These are phyloP conservation scores for Xylogone sp. DNA, from an alignment of 2,329 filamentous ascomycete genomes.

Conservation along the genomic window DNA sequence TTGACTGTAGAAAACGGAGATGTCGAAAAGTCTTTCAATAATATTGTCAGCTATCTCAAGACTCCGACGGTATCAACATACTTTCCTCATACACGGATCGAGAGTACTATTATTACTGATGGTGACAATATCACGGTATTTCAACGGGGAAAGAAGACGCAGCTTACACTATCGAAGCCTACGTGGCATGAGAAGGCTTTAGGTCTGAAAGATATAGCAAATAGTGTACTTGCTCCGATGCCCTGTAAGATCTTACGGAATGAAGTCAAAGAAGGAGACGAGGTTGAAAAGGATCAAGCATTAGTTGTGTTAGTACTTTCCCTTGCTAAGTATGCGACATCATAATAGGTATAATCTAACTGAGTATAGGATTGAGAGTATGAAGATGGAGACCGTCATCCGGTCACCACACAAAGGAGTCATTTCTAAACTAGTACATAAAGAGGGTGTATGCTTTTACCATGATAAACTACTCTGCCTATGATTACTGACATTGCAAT, in stretches of 20 bases:
- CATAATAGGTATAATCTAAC: constrained; percentile 20
- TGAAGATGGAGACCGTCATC: constrained; percentile 89
- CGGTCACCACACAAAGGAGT: constrained; percentile 70
- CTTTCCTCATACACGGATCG: constrained; percentile 76
- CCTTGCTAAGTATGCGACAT: constrained; percentile 16
- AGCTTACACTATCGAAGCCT: constrained; percentile 56
- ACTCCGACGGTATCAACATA: constrained; percentile 60
- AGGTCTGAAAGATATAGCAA: constrained; percentile 73
- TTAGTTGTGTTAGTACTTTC: constrained; percentile 70
- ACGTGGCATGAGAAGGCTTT: constrained; percentile 85
- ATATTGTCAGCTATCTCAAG: constrained; percentile 44
- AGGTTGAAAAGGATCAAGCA: constrained; percentile 79
- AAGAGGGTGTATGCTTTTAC: constrained; percentile 61
- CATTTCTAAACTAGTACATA: constrained; percentile 69
- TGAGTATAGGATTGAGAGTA: constrained; percentile 65
- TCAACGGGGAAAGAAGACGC: constrained; percentile 60
- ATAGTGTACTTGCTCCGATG: constrained; percentile 90
- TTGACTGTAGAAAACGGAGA: constrained; percentile 44
- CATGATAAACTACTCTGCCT: constrained; percentile 4
- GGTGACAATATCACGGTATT: constrained; percentile 70
- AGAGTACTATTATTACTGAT: constrained; percentile 70
- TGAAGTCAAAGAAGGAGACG: constrained; percentile 77
- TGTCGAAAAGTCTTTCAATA: constrained; percentile 28
- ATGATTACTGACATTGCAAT: constrained; percentile 17
- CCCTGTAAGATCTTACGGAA: constrained; percentile 94